These are phyloP conservation scores for Lasiodiplodia theobromae DNA, from an alignment of 2,329 filamentous ascomycete genomes.

Conservation along the genomic window DNA sequence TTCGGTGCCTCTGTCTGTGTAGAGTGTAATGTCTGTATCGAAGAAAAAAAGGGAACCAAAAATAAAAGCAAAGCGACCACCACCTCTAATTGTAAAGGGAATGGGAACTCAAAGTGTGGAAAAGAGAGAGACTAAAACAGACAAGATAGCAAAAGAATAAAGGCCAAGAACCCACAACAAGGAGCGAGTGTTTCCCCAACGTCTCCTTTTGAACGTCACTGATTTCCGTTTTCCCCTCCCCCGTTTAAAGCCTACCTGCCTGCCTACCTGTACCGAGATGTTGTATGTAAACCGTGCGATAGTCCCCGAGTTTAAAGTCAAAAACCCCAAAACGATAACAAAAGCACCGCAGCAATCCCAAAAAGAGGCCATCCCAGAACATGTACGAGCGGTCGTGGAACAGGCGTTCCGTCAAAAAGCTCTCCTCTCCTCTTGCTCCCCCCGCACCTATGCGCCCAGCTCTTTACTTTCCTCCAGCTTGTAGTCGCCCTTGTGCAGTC, in stretches of 20 bases:
- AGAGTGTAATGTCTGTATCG: background rate
- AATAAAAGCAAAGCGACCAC: background rate
- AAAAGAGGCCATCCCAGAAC: constrained; percentile 7
- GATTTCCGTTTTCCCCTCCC: constrained; percentile 4
- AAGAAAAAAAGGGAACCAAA: background rate
- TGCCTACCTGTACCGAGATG: constrained; percentile 5
- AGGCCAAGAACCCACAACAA: background rate
- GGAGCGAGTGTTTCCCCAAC: constrained; percentile 17
- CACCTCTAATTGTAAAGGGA: background rate
- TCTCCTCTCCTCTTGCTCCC: background rate
- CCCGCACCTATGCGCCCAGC: constrained; percentile 42
- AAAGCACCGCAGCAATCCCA: constrained; percentile 1
- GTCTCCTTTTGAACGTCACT: constrained; percentile 3
- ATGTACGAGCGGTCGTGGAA: background rate
- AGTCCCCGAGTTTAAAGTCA: background rate
- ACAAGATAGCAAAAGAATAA: background rate
- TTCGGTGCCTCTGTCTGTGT: constrained; percentile 2
- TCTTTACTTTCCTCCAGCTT: constrained; percentile 55
- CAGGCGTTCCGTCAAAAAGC: background rate
- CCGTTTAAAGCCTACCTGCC: background rate
- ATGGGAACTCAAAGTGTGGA: background rate
- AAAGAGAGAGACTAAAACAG: background rate
- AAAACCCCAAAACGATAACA: constrained; percentile 1
- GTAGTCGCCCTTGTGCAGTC: constrained; percentile 61
- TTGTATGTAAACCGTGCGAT: background rate